Conservation (phyloP, 2,329 filamentous ascomycete species). For the Arachnomyces sp. region DNA sequence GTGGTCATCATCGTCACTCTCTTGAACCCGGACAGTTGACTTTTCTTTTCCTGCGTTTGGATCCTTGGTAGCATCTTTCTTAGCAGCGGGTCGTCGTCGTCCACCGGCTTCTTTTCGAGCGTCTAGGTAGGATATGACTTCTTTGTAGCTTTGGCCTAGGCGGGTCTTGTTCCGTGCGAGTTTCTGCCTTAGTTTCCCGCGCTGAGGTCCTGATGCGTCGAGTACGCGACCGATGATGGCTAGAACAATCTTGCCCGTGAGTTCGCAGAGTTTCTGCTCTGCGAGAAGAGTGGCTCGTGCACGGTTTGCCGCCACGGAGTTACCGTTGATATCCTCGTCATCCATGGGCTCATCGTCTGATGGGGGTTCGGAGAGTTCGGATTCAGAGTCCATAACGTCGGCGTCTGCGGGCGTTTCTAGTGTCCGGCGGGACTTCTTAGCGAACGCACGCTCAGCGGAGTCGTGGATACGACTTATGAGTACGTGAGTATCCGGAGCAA, state of each 20-base stretch:
- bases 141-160: slow-evolving; percentile 78
- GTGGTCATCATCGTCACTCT: background rate
- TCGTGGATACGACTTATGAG: slow-evolving; percentile 72
- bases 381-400: slow-evolving; percentile 60
- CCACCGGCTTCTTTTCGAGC: slow-evolving; percentile 49
- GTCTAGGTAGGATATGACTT: slow-evolving; percentile 74
- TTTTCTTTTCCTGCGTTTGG: slow-evolving; percentile 14
- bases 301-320: slow-evolving; percentile 41
- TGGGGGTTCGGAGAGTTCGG: slow-evolving; percentile 53
- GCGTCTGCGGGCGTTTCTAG: slow-evolving; percentile 38
- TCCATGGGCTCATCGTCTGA: slow-evolving; percentile 26
- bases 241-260: slow-evolving; percentile 77
- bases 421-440: slow-evolving; percentile 52
- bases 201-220: slow-evolving; percentile 54
- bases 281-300: slow-evolving; percentile 63
- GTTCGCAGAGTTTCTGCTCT: slow-evolving; percentile 77
- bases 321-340: slow-evolving; percentile 36
- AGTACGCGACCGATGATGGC: slow-evolving; percentile 69
- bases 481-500: slow-evolving; percentile 54
- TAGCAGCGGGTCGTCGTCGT: slow-evolving; percentile 30
- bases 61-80: slow-evolving; percentile 37
- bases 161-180: slow-evolving; percentile 71
- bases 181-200: slow-evolving; percentile 60
- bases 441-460: slow-evolving; percentile 66
- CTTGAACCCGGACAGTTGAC: background rate